These are phyloP conservation scores for Eruca vesicaria DNA, from an alignment of 441 rosid genomes.

Conservation along the genomic window DNA sequence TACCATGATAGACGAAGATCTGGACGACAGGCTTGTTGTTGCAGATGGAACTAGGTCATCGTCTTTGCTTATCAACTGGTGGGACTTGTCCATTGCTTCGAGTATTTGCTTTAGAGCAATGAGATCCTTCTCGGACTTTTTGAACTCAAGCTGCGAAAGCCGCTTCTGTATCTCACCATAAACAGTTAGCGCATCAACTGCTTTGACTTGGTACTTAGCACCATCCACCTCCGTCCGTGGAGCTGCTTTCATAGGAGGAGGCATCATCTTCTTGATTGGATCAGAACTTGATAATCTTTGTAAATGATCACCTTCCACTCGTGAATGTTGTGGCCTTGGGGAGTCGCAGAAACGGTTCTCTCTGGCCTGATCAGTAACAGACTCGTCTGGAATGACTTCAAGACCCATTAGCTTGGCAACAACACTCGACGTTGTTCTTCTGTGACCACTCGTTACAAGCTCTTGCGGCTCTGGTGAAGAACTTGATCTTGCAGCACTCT, in stretches of 20 bases:
- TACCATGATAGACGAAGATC: slow-evolving; percentile 52
- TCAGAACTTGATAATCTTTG: slow-evolving; percentile 37
- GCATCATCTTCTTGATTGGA: slow-evolving; percentile 13
- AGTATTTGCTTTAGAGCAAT: slow-evolving; percentile 88
- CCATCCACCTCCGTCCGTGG: slow-evolving; percentile 68
- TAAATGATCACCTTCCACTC: slow-evolving; percentile 44
- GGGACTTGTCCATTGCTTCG: slow-evolving; percentile 79
- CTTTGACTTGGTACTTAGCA: slow-evolving; percentile 39
- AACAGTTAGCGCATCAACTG: slow-evolving; percentile 39
- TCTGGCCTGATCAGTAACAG: slow-evolving; percentile 36
- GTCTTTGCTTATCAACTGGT: slow-evolving; percentile 36
- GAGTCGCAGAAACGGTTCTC: slow-evolving; percentile 44
- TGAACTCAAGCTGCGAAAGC: slow-evolving; percentile 73
- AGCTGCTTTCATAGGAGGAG: slow-evolving; percentile 63
- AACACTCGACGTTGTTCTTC: slow-evolving; percentile 62
- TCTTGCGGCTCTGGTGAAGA: slow-evolving; percentile 48
- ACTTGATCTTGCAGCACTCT: slow-evolving; percentile 43
- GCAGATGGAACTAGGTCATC: slow-evolving; percentile 10
- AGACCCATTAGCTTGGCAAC: slow-evolving; percentile 95
- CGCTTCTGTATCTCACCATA: slow-evolving; percentile 84
- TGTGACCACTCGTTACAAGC: slow-evolving; percentile 45
- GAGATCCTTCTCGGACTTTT: slow-evolving; percentile 77
- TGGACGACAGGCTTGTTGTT: slow-evolving; percentile 40
- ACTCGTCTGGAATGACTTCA: slow-evolving; percentile 56
- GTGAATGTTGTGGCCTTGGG: slow-evolving; percentile 44